Evolutionary conservation across 768 basidiomycete genomes (phyloP).

Genomic region (Leucosporidium yakuticum): DNA sequence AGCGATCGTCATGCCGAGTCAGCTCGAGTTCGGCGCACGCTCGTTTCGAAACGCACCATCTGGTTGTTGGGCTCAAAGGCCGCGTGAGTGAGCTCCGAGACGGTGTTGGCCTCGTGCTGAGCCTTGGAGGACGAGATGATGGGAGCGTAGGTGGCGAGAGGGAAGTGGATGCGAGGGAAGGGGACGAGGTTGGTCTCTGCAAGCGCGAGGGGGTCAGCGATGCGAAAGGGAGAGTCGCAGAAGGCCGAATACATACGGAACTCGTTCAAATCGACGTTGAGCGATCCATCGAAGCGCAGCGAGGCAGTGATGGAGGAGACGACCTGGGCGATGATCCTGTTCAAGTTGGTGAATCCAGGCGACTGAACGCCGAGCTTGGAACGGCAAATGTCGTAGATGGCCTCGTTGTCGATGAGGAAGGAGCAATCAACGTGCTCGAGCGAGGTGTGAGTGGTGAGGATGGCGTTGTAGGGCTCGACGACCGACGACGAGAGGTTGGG

Average conservation of each 20-base stretch:
- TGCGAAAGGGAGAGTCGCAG: slow-evolving; percentile 34
- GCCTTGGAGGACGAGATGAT: slow-evolving; percentile 88
- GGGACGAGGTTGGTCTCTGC: not conserved
- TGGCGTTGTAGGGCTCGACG: slow-evolving; percentile 92
- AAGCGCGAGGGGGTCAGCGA: not conserved
- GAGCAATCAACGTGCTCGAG: slow-evolving; percentile 99
- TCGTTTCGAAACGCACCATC: not conserved
- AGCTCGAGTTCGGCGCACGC: no score
- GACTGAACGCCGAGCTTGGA: slow-evolving; percentile 75
- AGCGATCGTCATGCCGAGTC: no score
- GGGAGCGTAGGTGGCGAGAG: slow-evolving; percentile 89
- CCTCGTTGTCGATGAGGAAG: slow-evolving; percentile 99
- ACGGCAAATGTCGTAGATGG: slow-evolving; percentile 59
- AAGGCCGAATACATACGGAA: slow-evolving; percentile 98
- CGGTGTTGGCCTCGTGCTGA: slow-evolving; percentile 91
- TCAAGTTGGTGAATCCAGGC: slow-evolving; percentile 88
- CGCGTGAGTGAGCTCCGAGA: slow-evolving; percentile 95
- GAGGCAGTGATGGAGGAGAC: slow-evolving; percentile 97
- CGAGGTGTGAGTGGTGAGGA: slow-evolving; percentile 87
- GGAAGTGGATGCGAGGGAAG: slow-evolving; percentile 78
- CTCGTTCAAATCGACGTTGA: slow-evolving; percentile 95
- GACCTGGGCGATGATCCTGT: slow-evolving; percentile 85
- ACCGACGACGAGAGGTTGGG: slow-evolving; percentile 67
- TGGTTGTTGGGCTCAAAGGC: slow-evolving; percentile 88
- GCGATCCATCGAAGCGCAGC: slow-evolving; percentile 89